Evolutionary conservation across 2,329 filamentous ascomycete genomes (phyloP), one percentile per base, ranked within the genome.

Genomic region (Phaeosphaeriaceae sp.): DNA sequence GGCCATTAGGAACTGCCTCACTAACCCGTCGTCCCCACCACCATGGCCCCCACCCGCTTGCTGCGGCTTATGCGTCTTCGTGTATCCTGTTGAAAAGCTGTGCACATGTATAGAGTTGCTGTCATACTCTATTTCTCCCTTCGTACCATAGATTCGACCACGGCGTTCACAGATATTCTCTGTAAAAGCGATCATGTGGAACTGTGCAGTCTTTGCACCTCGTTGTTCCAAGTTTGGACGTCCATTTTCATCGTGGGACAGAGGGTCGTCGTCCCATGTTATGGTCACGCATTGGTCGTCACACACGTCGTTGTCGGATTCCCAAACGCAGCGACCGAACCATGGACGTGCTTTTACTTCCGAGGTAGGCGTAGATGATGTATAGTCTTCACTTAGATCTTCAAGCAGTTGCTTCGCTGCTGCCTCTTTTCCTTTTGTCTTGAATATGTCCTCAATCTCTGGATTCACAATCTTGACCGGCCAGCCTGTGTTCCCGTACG

Each of bases 291-390:
- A 83, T 72, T 97, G 93, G 65, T 97, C 91, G 71, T 99, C 94
- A 64, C 87, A 90, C 34, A 97, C 94, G 65, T 95, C 87, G 74
- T 97, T 99, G 74, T 96, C 92, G 4, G 87, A 80, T 70, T 97
- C 94, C 75, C 87, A 97, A 1, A 97, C 94, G 68, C 94, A 99
- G n/a, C 93, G 85, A 0, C 94, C 94, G 67, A 92, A 97, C 91
- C 92, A 87, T 1, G 80, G 75, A 4, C 82, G 72, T 9, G 66
- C 63, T 40, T 80, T 76, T 4, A 85, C 76, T n/a, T 78, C 72
- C 6, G 73, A 67, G 1, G 74, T 66, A 12, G 80, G 76, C 1
- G 72, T 79, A 50, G 86, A 86, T 64, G 85, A 47, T 28, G 78
- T 72, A 56, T 86, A 87, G 64, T 87, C 81, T 56, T 85, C 79